These are phyloP conservation scores for Aspergillus fumigatus DNA, from an alignment of 2,329 filamentous ascomycete species.

Conservation along the genomic window DNA sequence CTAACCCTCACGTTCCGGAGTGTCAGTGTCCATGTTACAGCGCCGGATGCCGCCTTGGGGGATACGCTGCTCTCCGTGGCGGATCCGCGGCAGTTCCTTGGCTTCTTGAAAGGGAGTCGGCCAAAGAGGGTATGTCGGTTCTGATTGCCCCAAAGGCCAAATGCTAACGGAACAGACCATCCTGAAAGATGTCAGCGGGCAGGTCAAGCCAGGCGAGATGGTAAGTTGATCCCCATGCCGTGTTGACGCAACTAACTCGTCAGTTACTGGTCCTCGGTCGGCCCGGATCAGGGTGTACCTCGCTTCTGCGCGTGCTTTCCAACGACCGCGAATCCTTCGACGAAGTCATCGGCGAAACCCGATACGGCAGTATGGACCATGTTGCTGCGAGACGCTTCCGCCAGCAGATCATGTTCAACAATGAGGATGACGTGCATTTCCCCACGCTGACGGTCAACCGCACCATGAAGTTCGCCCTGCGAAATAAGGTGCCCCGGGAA, in stretches of 20 bases:
- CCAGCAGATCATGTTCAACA: slow-evolving; percentile 61
- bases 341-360: slow-evolving; percentile 49
- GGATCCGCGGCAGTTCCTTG: slow-evolving; percentile 26
- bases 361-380: slow-evolving; percentile 51
- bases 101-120: slow-evolving; percentile 13
- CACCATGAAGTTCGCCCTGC: slow-evolving; percentile 67
- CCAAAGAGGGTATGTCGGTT: slow-evolving; percentile 25
- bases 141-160: neutral
- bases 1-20: slow-evolving; percentile 35
- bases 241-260: neutral
- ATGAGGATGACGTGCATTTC: slow-evolving; percentile 71
- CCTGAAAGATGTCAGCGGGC: slow-evolving; percentile 35
- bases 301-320: slow-evolving; percentile 63
- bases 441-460: slow-evolving; percentile 69
- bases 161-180: slow-evolving; percentile 31
- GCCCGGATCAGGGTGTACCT: slow-evolving; percentile 66
- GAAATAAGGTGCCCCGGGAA: slow-evolving; percentile 39
- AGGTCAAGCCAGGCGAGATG: slow-evolving; percentile 43
- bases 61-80: slow-evolving; percentile 30
- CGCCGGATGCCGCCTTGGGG: slow-evolving; percentile 34
- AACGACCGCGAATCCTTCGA: slow-evolving; percentile 60
- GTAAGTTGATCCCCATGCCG: slow-evolving; percentile 19
- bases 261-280: slow-evolving; percentile 62
- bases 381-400: slow-evolving; percentile 40
- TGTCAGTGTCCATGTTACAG: slow-evolving; percentile 31